A percentile compares a stretch with the other conserved stretches of the same genome.
These are phyloP conservation scores for Ambrosia trifida DNA, from an alignment of 129 eudicot species.

Conservation along the genomic window DNA sequence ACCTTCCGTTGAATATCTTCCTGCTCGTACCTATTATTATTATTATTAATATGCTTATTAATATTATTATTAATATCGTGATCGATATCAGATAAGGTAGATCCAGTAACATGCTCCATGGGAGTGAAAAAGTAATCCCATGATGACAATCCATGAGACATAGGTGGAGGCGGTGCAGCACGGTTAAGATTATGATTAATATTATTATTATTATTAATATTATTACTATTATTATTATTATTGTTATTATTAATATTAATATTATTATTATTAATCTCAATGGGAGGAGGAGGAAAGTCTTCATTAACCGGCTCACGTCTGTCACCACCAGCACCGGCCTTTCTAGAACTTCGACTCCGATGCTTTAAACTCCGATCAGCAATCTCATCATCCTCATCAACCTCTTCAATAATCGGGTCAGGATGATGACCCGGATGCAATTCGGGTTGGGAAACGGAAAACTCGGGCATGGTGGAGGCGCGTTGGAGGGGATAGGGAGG, in stretches of 20 bases:
- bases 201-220: no score
- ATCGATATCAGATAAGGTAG: slow-evolving; percentile 54
- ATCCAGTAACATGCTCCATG: slow-evolving; percentile 53
- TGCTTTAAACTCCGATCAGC: slow-evolving; percentile 53
- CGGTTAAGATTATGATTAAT: neutral
- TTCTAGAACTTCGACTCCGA: slow-evolving; percentile 43
- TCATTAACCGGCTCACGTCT: slow-evolving; percentile 41
- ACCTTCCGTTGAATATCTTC: slow-evolving; percentile 49
- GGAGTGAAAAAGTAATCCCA: slow-evolving; percentile 67
- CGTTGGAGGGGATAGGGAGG: slow-evolving; percentile 70
- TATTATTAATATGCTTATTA: no score
- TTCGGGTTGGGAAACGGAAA: slow-evolving; percentile 44
- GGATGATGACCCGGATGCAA: slow-evolving; percentile 20
- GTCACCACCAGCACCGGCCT: slow-evolving; percentile 27
- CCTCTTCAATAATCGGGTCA: slow-evolving; percentile 72
- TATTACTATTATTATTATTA: no score
- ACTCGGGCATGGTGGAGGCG: slow-evolving; percentile 73
- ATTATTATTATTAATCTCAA: no score
- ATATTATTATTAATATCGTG: slow-evolving; percentile 30
- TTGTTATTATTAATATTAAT: no score
- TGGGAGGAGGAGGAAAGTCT: slow-evolving; percentile 42
- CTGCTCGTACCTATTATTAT: slow-evolving; percentile 20
- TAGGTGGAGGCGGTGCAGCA: slow-evolving; percentile 50
- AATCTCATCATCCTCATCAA: slow-evolving; percentile 52
- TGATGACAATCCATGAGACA: slow-evolving; percentile 29